Base-by-base conservation (phyloP, 768 basidiomycete genomes). In the Tricholoma matsutake region DNA sequence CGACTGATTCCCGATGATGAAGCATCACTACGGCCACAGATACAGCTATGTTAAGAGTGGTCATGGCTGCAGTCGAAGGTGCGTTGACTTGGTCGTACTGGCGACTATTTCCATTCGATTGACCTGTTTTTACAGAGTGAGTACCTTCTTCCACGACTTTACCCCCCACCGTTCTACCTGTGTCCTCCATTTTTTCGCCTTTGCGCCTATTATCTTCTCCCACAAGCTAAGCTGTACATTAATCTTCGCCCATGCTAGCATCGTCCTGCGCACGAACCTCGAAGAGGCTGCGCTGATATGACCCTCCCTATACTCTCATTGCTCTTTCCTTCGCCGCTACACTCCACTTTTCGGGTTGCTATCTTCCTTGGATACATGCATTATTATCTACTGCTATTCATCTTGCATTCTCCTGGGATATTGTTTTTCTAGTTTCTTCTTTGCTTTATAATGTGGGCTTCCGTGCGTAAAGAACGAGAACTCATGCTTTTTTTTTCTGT, bases 1-100 rank as follows among this genome's bases (percentile, higher is more conserved):
- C 20, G 43, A 61, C 47, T 45, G 31, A n/a, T 35, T 47, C 56
- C 56, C 54, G 47, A 32, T 14, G 55, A 57, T 61, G 41, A 61
- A 94, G 94, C 74, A 86, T 88, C 61, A 96, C 94, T 47, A 96
- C 88, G 43, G 93, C 94, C 34, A 94, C 94, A 20, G 94, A 96
- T 77, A 95, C 93, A 1, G 91, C 84, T 18, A 82, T 94, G 81
- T 75, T 96, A 54, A 81, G 90, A 67, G 92, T 96, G 18, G 92
- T 98, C 14, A 96, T 96, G 95, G 91, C 92, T 64, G 94, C 95
- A 62, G 93, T 95, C 55, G 91, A 94, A 94, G 93, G 92, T 92
- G 63, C 67, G 86, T 79, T 18, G 7, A 13, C 39, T 54, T n/a
- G 25, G 47, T 57, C n/a, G 34, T 54, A 20, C 51, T 10, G 41